Percentiles rank a stretch among this genome's conserved stretches.
Evolutionary conservation across 2,329 filamentous ascomycete genomes (phyloP).

Genomic region (Cercospora canescens): DNA sequence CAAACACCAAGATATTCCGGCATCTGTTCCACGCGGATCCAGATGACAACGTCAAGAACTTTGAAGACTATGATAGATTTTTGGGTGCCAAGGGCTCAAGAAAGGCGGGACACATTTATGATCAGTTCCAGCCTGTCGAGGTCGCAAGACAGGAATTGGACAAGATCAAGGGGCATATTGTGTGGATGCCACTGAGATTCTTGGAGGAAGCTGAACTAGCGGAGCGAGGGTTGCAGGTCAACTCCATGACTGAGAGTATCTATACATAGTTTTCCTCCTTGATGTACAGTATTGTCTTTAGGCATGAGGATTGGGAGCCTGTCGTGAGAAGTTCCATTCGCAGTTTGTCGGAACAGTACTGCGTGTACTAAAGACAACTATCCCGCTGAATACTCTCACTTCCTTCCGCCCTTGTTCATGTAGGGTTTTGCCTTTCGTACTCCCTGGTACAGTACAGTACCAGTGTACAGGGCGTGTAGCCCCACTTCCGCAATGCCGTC

Average conservation of each 20-base stretch:
- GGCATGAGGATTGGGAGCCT: background rate
- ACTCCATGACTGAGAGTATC: constrained; percentile 82
- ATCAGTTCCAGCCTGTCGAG: constrained; percentile 70
- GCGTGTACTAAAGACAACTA: background rate
- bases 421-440: background rate
- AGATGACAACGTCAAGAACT: constrained; percentile 84
- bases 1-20: constrained; percentile 74
- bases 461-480: background rate
- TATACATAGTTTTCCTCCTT: constrained; percentile 59
- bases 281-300: background rate
- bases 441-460: too few relatives aligned
- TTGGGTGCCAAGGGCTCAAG: constrained; percentile 57
- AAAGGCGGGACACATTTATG: constrained; percentile 84
- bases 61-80: constrained; percentile 86
- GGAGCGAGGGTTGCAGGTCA: constrained; percentile 82
- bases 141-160: constrained; percentile 76
- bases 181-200: constrained; percentile 94
- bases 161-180: constrained; percentile 77
- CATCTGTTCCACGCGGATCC: constrained; percentile 85
- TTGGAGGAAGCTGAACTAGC: constrained; percentile 84
- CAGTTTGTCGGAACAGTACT: background rate
- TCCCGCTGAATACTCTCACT: background rate
- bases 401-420: background rate
- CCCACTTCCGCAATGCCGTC: constrained; percentile 1
- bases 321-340: background rate